Percentiles rank a stretch among this genome's conserved stretches.
These are phyloP conservation scores for Amoebophrya sp. DNA, from an alignment of 169 alveolate species.

Conservation along the genomic window DNA sequence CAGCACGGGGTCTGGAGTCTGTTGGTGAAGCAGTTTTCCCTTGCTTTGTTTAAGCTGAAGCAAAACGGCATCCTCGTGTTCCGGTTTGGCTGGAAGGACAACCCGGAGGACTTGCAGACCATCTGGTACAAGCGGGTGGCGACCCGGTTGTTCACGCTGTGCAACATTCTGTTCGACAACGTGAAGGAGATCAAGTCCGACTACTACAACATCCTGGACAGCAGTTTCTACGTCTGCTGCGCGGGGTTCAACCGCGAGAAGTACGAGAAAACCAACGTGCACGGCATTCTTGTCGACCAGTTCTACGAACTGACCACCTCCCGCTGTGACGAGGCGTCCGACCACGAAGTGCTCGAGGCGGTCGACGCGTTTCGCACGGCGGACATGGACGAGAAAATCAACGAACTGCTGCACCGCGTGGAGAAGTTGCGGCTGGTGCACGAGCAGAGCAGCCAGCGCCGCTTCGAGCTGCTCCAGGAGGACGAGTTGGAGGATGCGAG, in stretches of 20 bases:
- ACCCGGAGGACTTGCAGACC: neutral
- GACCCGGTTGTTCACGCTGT: neutral
- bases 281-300: neutral
- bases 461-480: neutral
- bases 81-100: conserved; percentile 9
- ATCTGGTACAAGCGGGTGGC: neutral
- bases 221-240: neutral
- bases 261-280: neutral
- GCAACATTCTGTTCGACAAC: neutral
- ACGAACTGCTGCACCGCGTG: neutral
- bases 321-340: neutral
- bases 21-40: neutral
- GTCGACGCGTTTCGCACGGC: neutral
- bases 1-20: conserved; percentile 2
- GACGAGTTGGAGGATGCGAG: neutral
- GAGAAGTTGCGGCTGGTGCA: neutral
- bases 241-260: neutral
- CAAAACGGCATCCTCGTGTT: neutral
- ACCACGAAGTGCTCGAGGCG: neutral
- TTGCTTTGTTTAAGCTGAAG: neutral
- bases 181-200: conserved; percentile 13
- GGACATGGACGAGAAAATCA: neutral
- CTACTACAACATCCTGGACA: conserved; percentile 11
- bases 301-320: neutral
- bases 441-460: neutral